These are phyloP conservation scores for Exobasidium rhododendri DNA, from an alignment of 1,284 basidiomycete genomes.

Conservation along the genomic window DNA sequence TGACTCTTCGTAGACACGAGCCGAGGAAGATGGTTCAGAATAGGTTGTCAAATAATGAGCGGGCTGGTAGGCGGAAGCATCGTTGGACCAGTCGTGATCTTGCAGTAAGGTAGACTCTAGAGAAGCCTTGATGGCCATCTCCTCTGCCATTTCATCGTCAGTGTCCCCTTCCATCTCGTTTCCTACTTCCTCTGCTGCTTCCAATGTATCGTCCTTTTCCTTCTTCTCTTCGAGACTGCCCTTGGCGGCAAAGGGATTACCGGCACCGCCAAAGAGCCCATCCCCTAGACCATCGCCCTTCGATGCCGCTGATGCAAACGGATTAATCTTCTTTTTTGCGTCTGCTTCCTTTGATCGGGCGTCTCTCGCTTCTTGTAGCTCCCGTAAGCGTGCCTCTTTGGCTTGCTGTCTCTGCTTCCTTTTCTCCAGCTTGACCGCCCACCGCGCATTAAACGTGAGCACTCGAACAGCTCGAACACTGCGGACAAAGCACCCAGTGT, in stretches of 20 bases:
- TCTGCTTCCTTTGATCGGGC: slow-evolving; percentile 34
- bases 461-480: slow-evolving; percentile 49
- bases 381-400: slow-evolving; percentile 19
- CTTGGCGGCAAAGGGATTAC: slow-evolving; percentile 26
- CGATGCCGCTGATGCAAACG: slow-evolving; percentile 22
- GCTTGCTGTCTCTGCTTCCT: slow-evolving; percentile 19
- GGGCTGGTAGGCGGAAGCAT: slow-evolving; percentile 28
- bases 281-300: slow-evolving; percentile 19
- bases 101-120: slow-evolving; percentile 21
- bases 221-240: background rate
- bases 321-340: slow-evolving; percentile 30
- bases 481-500: slow-evolving; percentile 10
- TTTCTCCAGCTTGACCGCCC: slow-evolving; percentile 53
- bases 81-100: slow-evolving; percentile 33
- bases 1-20: slow-evolving; percentile 24
- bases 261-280: slow-evolving; percentile 31
- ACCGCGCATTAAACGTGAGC: slow-evolving; percentile 47
- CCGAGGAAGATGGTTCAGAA: slow-evolving; percentile 42
- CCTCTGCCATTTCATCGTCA: slow-evolving; percentile 45
- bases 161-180: slow-evolving; percentile 28
- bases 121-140: slow-evolving; percentile 49
- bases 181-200: slow-evolving; percentile 5
- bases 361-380: slow-evolving; percentile 23
- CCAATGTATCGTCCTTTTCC: background rate
- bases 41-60: slow-evolving; percentile 47